A percentile compares a stretch with the other conserved stretches of the same genome.
Conservation (phyloP, 2,329 filamentous ascomycete genomes). For the Beauveria varroae region DNA sequence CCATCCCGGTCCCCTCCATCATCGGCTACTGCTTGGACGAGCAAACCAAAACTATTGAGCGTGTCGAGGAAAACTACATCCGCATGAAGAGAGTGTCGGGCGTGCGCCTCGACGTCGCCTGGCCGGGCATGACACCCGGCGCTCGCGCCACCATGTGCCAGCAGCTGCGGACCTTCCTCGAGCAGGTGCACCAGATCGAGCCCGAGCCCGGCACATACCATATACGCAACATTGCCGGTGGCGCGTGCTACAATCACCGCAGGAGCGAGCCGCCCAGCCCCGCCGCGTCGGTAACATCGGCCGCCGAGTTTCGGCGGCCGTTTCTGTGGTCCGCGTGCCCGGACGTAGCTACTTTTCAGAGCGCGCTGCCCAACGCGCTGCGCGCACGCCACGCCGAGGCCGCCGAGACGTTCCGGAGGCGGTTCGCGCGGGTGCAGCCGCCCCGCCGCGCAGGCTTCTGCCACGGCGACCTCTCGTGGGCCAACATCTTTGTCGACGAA, state of each 20-base stretch:
- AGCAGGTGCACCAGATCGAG: conserved; percentile 10
- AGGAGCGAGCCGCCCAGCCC: conserved; percentile 12
- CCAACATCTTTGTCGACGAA: conserved; percentile 26
- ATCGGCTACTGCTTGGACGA: conserved; percentile 9
- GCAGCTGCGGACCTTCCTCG: conserved; percentile 10
- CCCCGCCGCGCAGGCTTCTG: conserved; percentile 18
- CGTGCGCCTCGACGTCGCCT: conserved; percentile 12
- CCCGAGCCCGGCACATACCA: background rate
- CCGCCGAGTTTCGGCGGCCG: conserved; percentile 6
- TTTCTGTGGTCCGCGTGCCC: conserved; percentile 11
- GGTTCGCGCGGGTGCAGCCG: background rate
- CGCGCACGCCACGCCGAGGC: conserved; percentile 11
- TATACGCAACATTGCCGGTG: background rate
- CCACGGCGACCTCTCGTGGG: conserved; percentile 25
- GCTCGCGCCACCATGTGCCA: conserved; percentile 8
- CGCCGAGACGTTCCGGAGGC: conserved; percentile 11
- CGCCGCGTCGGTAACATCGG: conserved; percentile 9
- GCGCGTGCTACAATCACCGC: background rate
- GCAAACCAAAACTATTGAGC: background rate
- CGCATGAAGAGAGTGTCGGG: conserved; percentile 13
- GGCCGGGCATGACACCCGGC: conserved; percentile 11
- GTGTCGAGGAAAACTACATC: conserved; percentile 12
- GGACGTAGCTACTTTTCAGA: conserved; percentile 13
- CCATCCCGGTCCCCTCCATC: conserved; percentile 9
- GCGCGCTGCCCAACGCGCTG: conserved; percentile 14